Evolutionary conservation across 1,139 yeast genomes (phyloP).

Genomic region (Scheffersomyces titani): DNA sequence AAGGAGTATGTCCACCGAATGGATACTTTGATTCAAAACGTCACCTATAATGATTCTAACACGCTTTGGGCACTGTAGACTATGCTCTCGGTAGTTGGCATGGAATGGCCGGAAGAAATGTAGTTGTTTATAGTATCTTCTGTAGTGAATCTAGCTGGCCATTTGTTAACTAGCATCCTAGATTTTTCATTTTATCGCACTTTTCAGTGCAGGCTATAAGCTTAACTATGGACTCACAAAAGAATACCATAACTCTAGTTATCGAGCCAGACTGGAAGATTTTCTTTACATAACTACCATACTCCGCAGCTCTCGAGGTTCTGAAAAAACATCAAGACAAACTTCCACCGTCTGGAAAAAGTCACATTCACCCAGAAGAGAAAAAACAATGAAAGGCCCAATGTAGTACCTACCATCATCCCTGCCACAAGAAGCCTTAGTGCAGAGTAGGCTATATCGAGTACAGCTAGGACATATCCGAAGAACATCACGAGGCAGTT

Average conservation of each 20-base stretch:
- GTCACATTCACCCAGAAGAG: constrained; percentile 7
- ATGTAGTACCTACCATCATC: constrained; percentile 12
- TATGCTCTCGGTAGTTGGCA: background rate
- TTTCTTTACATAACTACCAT: background rate
- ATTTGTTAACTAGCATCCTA: background rate
- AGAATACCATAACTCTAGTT: background rate
- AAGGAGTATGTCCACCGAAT: background rate
- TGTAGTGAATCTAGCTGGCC: no score
- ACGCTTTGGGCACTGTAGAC: background rate
- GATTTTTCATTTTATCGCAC: background rate
- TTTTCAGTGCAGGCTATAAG: background rate
- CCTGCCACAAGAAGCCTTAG: constrained; percentile 18
- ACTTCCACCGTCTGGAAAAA: constrained; percentile 3
- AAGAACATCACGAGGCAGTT: constrained; percentile 6
- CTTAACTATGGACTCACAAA: background rate
- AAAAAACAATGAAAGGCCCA: constrained; percentile 9
- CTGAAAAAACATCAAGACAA: constrained; percentile 1
- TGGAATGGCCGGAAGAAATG: background rate
- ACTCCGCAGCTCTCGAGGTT: background rate
- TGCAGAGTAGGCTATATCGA: constrained; percentile 22
- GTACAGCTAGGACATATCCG: constrained; percentile 14
- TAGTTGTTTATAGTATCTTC: background rate
- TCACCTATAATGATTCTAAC: background rate
- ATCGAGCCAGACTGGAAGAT: background rate
- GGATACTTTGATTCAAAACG: background rate